Conservation (phyloP, 441 rosid species). For the Eugenia klotzschiana region DNA sequence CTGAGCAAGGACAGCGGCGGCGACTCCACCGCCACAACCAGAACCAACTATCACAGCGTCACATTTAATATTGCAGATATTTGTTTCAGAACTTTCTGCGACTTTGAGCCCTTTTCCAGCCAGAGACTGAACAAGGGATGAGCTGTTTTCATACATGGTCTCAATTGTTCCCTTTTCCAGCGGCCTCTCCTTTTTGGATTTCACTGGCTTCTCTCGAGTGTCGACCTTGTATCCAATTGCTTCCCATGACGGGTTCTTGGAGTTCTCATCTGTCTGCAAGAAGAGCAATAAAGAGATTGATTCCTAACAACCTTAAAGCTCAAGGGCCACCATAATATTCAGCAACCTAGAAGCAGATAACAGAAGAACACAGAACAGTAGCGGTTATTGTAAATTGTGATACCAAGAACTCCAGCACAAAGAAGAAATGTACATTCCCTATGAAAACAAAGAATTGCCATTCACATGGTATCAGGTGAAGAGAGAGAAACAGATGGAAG, state of each 20-base stretch:
- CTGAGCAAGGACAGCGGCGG: constrained; percentile 56
- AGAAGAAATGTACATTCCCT: background rate
- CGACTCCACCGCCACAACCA: constrained; percentile 81
- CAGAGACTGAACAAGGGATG: constrained; percentile 27
- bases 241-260: constrained; percentile 39
- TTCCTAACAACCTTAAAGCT: background rate
- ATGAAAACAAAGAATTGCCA: background rate
- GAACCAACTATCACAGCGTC: constrained; percentile 66
- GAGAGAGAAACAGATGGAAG: background rate
- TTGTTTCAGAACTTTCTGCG: constrained; percentile 12
- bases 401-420: background rate
- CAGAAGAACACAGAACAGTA: background rate
- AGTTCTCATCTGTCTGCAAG: constrained; percentile 38
- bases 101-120: constrained; percentile 36
- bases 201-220: constrained; percentile 11
- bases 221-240: constrained; percentile 48
- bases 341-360: background rate
- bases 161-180: constrained; percentile 51
- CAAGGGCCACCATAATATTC: background rate
- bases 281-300: background rate
- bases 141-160: constrained; percentile 28
- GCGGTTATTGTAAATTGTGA: background rate
- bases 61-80: constrained; percentile 39
- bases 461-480: background rate
- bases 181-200: constrained; percentile 27